These are phyloP conservation scores for Colletotrichum lindemuthianum DNA, from an alignment of 2,329 filamentous ascomycete genomes.

Conservation along the genomic window DNA sequence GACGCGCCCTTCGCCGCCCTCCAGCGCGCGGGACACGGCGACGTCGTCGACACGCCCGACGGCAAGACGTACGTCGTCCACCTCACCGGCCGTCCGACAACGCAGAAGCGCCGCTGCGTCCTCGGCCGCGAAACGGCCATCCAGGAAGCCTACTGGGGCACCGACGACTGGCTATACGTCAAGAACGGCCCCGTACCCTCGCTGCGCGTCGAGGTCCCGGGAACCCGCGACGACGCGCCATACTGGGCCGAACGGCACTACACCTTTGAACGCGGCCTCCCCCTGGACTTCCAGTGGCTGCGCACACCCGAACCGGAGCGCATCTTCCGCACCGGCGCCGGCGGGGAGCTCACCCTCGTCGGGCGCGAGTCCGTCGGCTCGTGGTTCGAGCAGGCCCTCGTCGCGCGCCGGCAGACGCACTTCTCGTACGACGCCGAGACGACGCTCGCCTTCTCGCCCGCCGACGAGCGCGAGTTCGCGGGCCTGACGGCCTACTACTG, in stretches of 20 bases:
- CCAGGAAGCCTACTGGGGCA: constrained; percentile 68
- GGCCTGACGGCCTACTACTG: constrained; percentile 71
- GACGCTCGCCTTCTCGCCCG: constrained; percentile 60
- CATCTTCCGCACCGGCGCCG: constrained; percentile 54
- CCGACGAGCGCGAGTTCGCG: constrained; percentile 69
- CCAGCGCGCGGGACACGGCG: constrained; percentile 64
- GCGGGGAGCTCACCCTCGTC: constrained; percentile 54
- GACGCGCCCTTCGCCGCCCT: constrained; percentile 59
- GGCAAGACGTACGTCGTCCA: constrained; percentile 65
- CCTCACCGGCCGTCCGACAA: constrained; percentile 60
- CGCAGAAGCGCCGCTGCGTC: constrained; percentile 62
- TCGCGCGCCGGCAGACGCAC: constrained; percentile 65
- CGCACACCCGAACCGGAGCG: constrained; percentile 64
- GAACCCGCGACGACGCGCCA: constrained; percentile 53
- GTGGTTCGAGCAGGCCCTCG: constrained; percentile 68
- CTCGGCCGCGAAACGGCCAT: constrained; percentile 66
- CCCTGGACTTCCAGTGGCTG: constrained; percentile 67
- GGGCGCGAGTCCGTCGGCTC: constrained; percentile 65
- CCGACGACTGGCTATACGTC: constrained; percentile 72
- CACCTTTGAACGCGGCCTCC: constrained; percentile 56
- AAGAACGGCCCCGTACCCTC: constrained; percentile 67
- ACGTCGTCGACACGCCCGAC: constrained; percentile 63
- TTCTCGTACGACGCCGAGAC: constrained; percentile 72
- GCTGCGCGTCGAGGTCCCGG: constrained; percentile 62
- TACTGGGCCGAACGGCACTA: constrained; percentile 64